Percentiles rank a stretch among this genome's conserved stretches.
phyloP scores from a whole-genome alignment of 2,329 filamentous ascomycete species.

The Phaeosphaeriaceae sp. region DNA sequence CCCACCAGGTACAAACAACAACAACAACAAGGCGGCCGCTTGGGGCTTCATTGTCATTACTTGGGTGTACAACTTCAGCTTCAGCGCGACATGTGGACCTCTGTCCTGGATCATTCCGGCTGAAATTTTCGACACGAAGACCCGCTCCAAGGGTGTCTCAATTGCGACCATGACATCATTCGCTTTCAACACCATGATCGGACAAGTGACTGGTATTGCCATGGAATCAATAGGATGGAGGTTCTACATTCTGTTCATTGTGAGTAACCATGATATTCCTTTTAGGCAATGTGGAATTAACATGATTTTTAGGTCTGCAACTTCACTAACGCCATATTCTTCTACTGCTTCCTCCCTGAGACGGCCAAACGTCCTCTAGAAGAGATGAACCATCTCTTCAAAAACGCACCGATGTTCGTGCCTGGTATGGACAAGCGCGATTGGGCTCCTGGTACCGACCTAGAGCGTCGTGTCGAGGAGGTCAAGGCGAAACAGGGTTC shows the following conservation, averaged over 20 bases:
- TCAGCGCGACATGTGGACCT: slow-evolving; percentile 73
- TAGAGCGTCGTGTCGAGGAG: slow-evolving; percentile 65
- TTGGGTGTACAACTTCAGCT: slow-evolving; percentile 82
- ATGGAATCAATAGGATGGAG: slow-evolving; percentile 61
- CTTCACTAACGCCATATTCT: slow-evolving; percentile 71
- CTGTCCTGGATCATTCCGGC: slow-evolving; percentile 69
- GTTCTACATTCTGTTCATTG: slow-evolving; percentile 67
- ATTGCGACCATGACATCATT: slow-evolving; percentile 76
- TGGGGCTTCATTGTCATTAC: slow-evolving; percentile 81
- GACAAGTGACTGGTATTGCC: slow-evolving; percentile 69
- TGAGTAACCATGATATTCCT: slow-evolving; percentile 32
- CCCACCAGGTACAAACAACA: slow-evolving; percentile 59
- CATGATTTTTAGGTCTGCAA: slow-evolving; percentile 62
- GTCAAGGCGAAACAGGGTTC: slow-evolving; percentile 59
- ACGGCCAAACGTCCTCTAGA: slow-evolving; percentile 69
- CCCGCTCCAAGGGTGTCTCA: slow-evolving; percentile 74
- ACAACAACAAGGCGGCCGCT: slow-evolving; percentile 61
- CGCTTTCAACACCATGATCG: slow-evolving; percentile 79
- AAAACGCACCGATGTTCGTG: slow-evolving; percentile 69
- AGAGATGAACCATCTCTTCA: slow-evolving; percentile 72
- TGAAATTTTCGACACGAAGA: slow-evolving; percentile 80
- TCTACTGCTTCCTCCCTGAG: slow-evolving; percentile 71
- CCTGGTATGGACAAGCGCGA: slow-evolving; percentile 62
- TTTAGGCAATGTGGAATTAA: neutral
- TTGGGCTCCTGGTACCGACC: slow-evolving; percentile 59